Conservation (phyloP, 192 early-diverging fungal genomes). For the Rhizoclosmatium globosum region DNA sequence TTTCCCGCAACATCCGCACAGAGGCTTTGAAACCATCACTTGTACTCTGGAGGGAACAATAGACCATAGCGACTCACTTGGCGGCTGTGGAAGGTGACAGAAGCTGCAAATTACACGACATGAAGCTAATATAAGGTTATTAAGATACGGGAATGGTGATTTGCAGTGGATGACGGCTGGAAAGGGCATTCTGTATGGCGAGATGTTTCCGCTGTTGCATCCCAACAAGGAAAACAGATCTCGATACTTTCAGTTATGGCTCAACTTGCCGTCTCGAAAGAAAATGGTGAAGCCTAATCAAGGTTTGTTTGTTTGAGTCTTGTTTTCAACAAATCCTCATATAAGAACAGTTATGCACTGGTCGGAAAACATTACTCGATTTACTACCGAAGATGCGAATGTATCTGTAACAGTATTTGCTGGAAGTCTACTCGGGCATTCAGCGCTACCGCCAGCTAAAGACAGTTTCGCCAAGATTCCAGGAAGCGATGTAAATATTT, state of each 20-base stretch:
- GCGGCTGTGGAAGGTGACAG: constrained; percentile 48
- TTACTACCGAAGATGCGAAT: constrained; percentile 55
- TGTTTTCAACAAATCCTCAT: neutral
- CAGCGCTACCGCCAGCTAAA: neutral
- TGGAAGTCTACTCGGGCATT: constrained; percentile 60
- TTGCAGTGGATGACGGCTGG: constrained; percentile 78
- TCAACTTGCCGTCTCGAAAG: constrained; percentile 60
- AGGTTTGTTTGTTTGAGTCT: neutral
- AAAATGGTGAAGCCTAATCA: constrained; percentile 33
- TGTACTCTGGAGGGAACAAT: constrained; percentile 66
- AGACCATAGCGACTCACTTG: constrained; percentile 67
- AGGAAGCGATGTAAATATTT: constrained; percentile 24
- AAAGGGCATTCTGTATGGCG: constrained; percentile 63
- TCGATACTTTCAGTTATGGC: constrained; percentile 65
- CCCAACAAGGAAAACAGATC: constrained; percentile 41
- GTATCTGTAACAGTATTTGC: constrained; percentile 84
- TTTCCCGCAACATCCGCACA: constrained; percentile 40
- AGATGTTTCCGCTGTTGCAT: constrained; percentile 42
- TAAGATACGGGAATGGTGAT: constrained; percentile 51
- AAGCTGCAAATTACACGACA: too few species aligned
- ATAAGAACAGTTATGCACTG: constrained; percentile 12
- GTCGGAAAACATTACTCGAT: constrained; percentile 65
- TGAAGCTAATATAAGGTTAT: too few species aligned
- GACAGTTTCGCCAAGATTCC: constrained; percentile 26
- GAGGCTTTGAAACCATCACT: constrained; percentile 74